phyloP scores from a whole-genome alignment of 331 rosid species.

The Quercus phellos region DNA sequence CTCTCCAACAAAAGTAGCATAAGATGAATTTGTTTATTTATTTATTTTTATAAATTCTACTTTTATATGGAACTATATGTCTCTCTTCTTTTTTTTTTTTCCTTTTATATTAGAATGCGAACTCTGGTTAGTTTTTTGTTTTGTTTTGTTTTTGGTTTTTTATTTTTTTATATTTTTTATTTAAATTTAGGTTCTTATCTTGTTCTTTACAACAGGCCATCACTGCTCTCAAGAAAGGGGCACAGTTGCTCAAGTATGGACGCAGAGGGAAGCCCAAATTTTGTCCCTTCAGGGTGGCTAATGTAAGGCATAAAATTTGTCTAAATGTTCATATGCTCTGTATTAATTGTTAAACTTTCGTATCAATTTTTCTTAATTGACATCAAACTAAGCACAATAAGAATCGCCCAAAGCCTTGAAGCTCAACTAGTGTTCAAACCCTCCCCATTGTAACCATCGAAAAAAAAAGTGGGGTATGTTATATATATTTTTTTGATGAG shows the following conservation, averaged over 20 bases:
- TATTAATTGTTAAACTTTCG: background rate
- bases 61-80: background rate
- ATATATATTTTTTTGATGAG: too few relatives aligned
- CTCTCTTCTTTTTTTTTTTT: too few relatives aligned
- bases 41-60: background rate
- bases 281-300: constrained; percentile 39
- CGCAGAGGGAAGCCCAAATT: constrained; percentile 44
- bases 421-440: too few relatives aligned
- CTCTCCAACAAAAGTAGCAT: too few relatives aligned
- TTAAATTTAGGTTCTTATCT: background rate
- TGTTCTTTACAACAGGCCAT: constrained; percentile 26
- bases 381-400: background rate
- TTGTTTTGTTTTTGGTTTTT: background rate
- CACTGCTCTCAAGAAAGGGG: constrained; percentile 39
- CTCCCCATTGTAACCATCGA: too few relatives aligned
- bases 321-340: background rate
- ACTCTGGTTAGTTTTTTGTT: constrained; percentile 9
- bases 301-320: constrained; percentile 19
- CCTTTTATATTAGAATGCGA: background rate
- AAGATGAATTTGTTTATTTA: background rate
- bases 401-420: background rate
- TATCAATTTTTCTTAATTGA: background rate
- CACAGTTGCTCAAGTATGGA: constrained; percentile 45
- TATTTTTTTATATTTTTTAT: background rate
- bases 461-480: too few relatives aligned